Percentiles rank a stretch among this genome's conserved stretches.
These are phyloP conservation scores for Candida ponderosae DNA, from an alignment of 805 yeast genomes.

Conservation along the genomic window DNA sequence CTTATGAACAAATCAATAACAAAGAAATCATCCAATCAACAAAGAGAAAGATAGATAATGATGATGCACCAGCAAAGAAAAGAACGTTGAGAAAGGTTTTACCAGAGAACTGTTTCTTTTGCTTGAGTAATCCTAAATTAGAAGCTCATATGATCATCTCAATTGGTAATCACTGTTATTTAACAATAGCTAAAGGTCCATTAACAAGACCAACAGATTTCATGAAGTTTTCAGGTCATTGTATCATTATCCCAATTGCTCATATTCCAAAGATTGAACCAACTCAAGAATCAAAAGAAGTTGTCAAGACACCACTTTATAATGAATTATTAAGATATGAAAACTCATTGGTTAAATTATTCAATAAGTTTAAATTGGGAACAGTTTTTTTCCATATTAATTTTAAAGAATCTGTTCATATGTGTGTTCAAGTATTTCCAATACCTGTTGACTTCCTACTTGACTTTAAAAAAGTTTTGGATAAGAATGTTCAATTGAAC, in stretches of 20 bases:
- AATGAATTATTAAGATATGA: conserved; percentile 44
- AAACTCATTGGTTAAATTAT: conserved; percentile 39
- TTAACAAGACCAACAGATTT: conserved; percentile 44
- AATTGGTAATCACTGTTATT: conserved; percentile 56
- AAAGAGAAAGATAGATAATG: conserved; percentile 7
- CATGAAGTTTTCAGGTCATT: conserved; percentile 69
- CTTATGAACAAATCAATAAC: conserved; percentile 14
- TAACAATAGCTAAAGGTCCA: conserved; percentile 86
- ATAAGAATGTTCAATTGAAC: conserved; percentile 35
- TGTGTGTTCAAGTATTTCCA: conserved; percentile 73
- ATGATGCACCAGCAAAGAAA: conserved; percentile 1
- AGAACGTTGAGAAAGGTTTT: conserved; percentile 26
- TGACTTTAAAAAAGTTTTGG: conserved; percentile 38
- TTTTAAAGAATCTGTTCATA: conserved; percentile 58
- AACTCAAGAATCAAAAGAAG: conserved; percentile 9
- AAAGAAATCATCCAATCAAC: conserved; percentile 4
- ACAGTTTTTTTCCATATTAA: conserved; percentile 67
- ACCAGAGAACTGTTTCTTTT: conserved; percentile 70
- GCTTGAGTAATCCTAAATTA: conserved; percentile 70
- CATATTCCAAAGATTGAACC: conserved; percentile 47
- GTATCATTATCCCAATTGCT: conserved; percentile 69
- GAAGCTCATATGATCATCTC: conserved; percentile 77
- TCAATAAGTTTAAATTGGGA: conserved; percentile 32
- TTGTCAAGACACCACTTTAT: conserved; percentile 25
- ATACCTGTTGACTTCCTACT: conserved; percentile 37